These are phyloP conservation scores for Solanum virginianum DNA, from an alignment of 257 asterid genomes.

Conservation along the genomic window DNA sequence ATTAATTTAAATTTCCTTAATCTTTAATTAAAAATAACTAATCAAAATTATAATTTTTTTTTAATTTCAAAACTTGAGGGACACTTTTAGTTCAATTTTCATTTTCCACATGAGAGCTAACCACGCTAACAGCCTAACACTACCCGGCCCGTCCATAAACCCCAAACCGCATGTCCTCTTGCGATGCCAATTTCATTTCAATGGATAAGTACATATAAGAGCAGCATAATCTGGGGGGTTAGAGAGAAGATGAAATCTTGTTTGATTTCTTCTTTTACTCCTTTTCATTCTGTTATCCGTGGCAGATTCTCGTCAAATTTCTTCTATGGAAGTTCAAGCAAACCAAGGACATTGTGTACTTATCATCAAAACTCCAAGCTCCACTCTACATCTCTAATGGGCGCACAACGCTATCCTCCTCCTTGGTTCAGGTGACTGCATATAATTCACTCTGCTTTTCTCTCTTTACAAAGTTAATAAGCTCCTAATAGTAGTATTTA, in stretches of 20 bases:
- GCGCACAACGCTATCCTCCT: slow-evolving; percentile 45
- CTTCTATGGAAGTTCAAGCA: slow-evolving; percentile 17
- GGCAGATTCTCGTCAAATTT: slow-evolving; percentile 44
- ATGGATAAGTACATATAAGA: slow-evolving; percentile 44
- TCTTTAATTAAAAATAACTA: too few species aligned
- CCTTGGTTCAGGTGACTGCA: slow-evolving; percentile 75
- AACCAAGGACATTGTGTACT: slow-evolving; percentile 25
- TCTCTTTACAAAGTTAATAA: not conserved
- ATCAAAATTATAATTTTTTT: too few species aligned
- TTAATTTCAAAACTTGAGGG: too few species aligned
- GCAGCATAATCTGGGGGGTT: slow-evolving; percentile 31
- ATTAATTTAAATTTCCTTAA: too few species aligned
- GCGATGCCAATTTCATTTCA: slow-evolving; percentile 36
- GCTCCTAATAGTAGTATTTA: not conserved
- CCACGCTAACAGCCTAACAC: not conserved
- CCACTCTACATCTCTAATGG: slow-evolving; percentile 44
- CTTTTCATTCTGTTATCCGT: slow-evolving; percentile 50
- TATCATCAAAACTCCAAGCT: slow-evolving; percentile 28
- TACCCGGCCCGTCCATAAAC: not conserved
- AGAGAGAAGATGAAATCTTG: slow-evolving; percentile 54
- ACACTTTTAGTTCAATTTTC: too few species aligned
- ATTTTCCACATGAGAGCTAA: too few species aligned
- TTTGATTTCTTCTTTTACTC: slow-evolving; percentile 65
- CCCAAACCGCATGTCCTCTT: slow-evolving; percentile 12
- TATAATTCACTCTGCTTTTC: not conserved